phyloP scores from a whole-genome alignment of 169 alveolate species.

The Plasmodium vinckei region DNA sequence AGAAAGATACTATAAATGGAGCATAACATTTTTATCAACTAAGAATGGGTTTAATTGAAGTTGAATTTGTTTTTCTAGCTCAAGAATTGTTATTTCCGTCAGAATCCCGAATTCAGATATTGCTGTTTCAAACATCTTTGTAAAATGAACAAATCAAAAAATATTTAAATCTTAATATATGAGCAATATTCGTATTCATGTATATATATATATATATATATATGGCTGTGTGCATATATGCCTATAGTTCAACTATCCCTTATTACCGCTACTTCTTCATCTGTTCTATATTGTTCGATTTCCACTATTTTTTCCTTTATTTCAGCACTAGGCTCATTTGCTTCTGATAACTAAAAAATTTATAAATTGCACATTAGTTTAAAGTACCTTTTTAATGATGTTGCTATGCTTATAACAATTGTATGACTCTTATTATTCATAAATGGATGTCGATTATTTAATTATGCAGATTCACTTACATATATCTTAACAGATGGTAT shows the following conservation, averaged over 20 bases:
- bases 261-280: slow-evolving; percentile 72
- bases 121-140: slow-evolving; percentile 71
- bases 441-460: no score
- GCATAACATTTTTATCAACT: slow-evolving; percentile 56
- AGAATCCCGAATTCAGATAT: slow-evolving; percentile 57
- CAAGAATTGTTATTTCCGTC: slow-evolving; percentile 71
- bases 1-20: neutral
- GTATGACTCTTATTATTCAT: no score
- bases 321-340: slow-evolving; percentile 56
- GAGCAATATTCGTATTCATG: no score
- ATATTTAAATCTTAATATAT: slow-evolving; percentile 1
- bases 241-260: neutral
- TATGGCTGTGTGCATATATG: neutral
- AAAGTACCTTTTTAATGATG: neutral
- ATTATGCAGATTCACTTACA: slow-evolving; percentile 3
- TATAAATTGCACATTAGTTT: neutral
- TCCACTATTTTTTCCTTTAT: slow-evolving; percentile 73
- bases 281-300: slow-evolving; percentile 68
- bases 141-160: slow-evolving; percentile 9
- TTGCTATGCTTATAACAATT: neutral
- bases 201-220: no score
- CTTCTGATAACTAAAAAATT: slow-evolving; percentile 37
- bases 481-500: slow-evolving; percentile 69
- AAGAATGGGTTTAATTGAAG: slow-evolving; percentile 60
- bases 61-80: slow-evolving; percentile 62